phyloP scores from a whole-genome alignment of 495 filamentous ascomycete species.

The Xylaria cubensis region DNA sequence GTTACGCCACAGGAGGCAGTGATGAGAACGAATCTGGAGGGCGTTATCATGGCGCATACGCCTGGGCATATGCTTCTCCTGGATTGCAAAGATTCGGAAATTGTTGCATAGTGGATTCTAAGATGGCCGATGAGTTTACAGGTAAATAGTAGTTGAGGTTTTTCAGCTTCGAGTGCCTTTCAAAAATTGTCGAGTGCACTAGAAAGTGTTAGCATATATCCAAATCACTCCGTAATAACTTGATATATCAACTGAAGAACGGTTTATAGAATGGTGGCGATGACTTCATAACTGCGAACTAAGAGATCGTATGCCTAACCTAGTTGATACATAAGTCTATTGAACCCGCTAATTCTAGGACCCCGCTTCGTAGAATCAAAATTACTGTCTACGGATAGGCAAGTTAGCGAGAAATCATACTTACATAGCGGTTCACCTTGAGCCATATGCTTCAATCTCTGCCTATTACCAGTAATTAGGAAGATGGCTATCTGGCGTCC shows the following conservation, averaged over 20 bases:
- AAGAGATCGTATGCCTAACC: no score
- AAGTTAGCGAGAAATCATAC: neutral
- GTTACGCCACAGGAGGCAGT: conserved; percentile 66
- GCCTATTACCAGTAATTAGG: neutral
- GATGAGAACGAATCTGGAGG: conserved; percentile 54
- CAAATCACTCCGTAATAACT: neutral
- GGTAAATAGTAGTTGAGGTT: neutral
- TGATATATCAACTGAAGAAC: neutral
- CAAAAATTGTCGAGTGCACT: no score
- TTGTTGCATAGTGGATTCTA: neutral
- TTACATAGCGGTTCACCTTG: neutral
- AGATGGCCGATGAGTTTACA: neutral
- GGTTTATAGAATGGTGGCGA: neutral
- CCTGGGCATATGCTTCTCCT: conserved; percentile 64
- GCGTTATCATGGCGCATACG: conserved; percentile 59
- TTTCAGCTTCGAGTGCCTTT: neutral
- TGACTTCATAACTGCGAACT: neutral
- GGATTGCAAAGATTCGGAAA: conserved; percentile 49
- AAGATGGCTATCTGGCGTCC: conserved; percentile 33
- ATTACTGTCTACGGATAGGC: neutral
- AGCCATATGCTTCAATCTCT: neutral
- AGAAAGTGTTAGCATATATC: neutral
- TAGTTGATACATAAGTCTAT: no score
- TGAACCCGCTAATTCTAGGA: no score
- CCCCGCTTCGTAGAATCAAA: neutral